Evolutionary conservation across 257 asterid species (phyloP), one percentile per base, ranked within the genome.

Genomic region (Paulownia fortunei): DNA sequence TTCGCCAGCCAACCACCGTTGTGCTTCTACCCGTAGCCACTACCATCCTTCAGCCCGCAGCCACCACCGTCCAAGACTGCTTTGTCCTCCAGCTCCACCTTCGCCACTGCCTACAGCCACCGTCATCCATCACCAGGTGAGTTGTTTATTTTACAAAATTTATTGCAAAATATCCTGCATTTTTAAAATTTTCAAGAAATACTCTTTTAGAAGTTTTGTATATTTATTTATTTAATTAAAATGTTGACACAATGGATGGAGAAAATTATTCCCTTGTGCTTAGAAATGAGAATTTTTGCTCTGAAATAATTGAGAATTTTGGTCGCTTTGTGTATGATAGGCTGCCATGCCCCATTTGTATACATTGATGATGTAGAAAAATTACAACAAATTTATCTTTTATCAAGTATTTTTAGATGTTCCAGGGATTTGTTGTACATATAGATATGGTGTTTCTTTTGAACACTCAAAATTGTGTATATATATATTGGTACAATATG

Each of bases 261-360:
- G 49, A 32, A 69, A 70, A 75, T 37, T 82, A 82, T 78, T 82
- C 80, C 19, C 70, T 54, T 47, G 62, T 39, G 56, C 67, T 42
- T 42, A 46, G 72, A 6, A 34, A 61, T 0, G 36, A 69, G 21
- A 82, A 74, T 41, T 62, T 63, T 76, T 34, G 12, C 39, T 46
- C 19, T 23, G 8, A 74, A 76, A 76, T 76, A 64, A 76, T 69
- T 42, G 41, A 47, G n/a, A 26, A 36, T 46, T 36, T 72, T 82
- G 76, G 60, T 70, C 72, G 55, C 36, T 62, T 58, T 41, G 7
- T 51, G 78, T 37, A 69, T 64, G 66, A 78, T 73, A 74, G 65
- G 78, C 78, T 47, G 52, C 55, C 72, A 72, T 66, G 62, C 27
- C 72, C 75, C 56, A 27, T 67, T 6, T 30, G 3, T 24, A 10